Conservation (phyloP, 176 grass and related monocot species). For the Paspalum notatum region DNA sequence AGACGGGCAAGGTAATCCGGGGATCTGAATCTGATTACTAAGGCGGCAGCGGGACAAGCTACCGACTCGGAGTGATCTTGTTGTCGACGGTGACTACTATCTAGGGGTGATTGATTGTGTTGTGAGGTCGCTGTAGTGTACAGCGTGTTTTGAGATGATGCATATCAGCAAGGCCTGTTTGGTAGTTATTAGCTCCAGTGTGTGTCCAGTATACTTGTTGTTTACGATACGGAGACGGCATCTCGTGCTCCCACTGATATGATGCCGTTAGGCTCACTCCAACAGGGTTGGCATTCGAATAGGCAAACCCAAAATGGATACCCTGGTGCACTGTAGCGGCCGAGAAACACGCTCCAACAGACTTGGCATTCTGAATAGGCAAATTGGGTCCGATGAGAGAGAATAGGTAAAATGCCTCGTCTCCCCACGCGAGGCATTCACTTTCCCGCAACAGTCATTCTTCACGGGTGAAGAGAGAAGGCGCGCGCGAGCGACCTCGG, state of each 20-base stretch:
- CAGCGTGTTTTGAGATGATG: background rate
- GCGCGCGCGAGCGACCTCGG: too few relatives aligned
- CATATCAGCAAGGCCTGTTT: background rate
- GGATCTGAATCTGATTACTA: background rate
- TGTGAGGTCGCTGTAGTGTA: background rate
- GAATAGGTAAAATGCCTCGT: too few relatives aligned
- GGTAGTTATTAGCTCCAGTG: background rate
- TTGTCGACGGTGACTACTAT: background rate
- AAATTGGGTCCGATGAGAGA: too few relatives aligned
- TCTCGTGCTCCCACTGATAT: background rate
- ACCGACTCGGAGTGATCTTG: slow-evolving; percentile 5
- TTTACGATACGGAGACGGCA: background rate
- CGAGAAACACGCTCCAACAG: too few relatives aligned
- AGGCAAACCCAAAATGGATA: too few relatives aligned
- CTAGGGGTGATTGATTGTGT: background rate
- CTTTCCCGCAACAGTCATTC: too few relatives aligned
- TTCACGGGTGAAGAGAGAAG: too few relatives aligned
- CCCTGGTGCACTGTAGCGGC: too few relatives aligned
- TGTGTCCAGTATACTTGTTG: background rate
- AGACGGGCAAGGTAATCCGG: background rate
- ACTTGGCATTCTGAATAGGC: too few relatives aligned
- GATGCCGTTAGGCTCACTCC: too few relatives aligned
- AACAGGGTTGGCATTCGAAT: too few relatives aligned
- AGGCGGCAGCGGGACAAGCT: slow-evolving; percentile 8
- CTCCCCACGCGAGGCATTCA: too few relatives aligned